Evolutionary conservation across 2,329 filamentous ascomycete genomes (phyloP), one percentile per base, ranked within the genome.

Genomic region (Fusarium gaditjirri): DNA sequence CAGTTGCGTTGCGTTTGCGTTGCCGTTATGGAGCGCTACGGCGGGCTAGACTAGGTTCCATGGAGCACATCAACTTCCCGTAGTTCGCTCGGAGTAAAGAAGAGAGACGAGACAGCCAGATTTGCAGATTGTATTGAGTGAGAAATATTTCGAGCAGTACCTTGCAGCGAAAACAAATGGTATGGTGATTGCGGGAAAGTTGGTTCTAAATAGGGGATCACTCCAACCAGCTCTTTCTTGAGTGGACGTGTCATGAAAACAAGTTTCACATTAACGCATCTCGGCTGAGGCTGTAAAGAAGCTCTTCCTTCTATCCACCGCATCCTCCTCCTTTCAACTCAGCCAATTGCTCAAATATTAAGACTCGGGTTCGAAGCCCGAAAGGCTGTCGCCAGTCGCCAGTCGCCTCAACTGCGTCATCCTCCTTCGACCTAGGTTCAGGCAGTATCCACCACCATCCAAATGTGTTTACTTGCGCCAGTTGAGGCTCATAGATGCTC

Each of bases 401-500:
- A 72, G 55, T 71, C 66, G 57, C 68, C 67, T 71, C 67, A 67
- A 17, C 35, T 70, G 53, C 66, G 57, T 67, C 49, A 65, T 61
- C 36, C 46, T 58, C 35, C 39, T 21, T 13, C 17, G n/a, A 27
- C 49, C 12, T 27, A 52, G 49, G 49, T 38, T 52, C 49, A 36
- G 33, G 49, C n/a, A n/a, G 31, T 52, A 36, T 21, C 49, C 23
- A 27, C 49, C 31, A 38, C 36, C 13, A 21, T 52, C n/a, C 31
- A 25, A 25, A 52, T 25, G 49, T 63, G 54, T 56, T 65, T 53
- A 43, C 64, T 64, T 41, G 53, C 44, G 65, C 52, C 49, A 49
- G 59, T 73, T 73, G 71, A 73, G 71, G 70, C 71, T 73, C 70
- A 73, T 49, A 73, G 44, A 63, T 68, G 49, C 50, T 31, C 65